Percentiles rank a stretch among this genome's conserved stretches.
Conservation (phyloP, 140 eudicot species). For the Erigeron philadelphicus region DNA sequence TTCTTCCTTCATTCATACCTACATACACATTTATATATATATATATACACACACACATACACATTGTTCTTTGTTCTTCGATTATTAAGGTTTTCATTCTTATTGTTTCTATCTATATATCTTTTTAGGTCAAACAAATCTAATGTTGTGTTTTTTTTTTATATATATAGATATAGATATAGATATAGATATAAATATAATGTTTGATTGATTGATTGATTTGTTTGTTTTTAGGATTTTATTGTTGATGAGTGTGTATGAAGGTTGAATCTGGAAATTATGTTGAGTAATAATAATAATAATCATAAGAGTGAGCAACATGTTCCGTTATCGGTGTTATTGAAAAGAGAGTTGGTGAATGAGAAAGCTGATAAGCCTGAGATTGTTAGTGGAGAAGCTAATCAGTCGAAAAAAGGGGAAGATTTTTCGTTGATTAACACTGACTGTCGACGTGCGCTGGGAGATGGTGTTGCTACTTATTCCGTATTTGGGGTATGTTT, state of each 20-base stretch:
- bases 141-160: too few relatives aligned
- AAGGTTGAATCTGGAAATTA: neutral
- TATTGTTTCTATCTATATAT: too few relatives aligned
- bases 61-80: too few relatives aligned
- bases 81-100: too few relatives aligned
- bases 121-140: too few relatives aligned
- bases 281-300: neutral
- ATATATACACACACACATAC: neutral
- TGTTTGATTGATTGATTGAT: neutral
- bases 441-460: slow-evolving; percentile 66
- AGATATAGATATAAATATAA: neutral
- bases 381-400: slow-evolving; percentile 56
- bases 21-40: neutral
- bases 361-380: slow-evolving; percentile 74
- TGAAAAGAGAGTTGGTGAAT: slow-evolving; percentile 62
- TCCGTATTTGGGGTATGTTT: slow-evolving; percentile 68
- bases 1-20: too few relatives aligned
- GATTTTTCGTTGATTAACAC: slow-evolving; percentile 60
- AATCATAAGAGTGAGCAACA: slow-evolving; percentile 62
- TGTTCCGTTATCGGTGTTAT: slow-evolving; percentile 68
- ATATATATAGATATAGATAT: neutral
- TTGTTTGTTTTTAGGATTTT: neutral
- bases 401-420: slow-evolving; percentile 79
- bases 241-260: slow-evolving; percentile 4
- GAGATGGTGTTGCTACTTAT: slow-evolving; percentile 75